Evolutionary conservation across 75 land plant genomes (phyloP), one percentile per base, ranked within the genome.

Genomic region (Larix kaempferi): DNA sequence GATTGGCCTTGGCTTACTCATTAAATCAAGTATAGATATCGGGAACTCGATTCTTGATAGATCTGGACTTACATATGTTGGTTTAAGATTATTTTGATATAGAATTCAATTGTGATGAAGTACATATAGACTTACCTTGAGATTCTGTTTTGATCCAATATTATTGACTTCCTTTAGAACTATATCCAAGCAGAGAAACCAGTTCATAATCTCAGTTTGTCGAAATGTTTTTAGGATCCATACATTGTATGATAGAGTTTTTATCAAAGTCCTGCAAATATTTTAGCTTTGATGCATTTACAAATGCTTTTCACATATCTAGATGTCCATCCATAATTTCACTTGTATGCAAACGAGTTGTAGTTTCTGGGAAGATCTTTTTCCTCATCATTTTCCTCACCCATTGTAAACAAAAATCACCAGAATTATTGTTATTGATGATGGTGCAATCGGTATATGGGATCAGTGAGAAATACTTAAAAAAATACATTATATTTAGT

Each of bases 61-160:
- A n/a, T n/a, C n/a, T n/a, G n/a, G n/a, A n/a, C n/a, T n/a, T n/a
- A n/a, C n/a, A n/a, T n/a, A n/a, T n/a, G n/a, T n/a, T n/a, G n/a
- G n/a, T n/a, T n/a, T n/a, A n/a, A n/a, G n/a, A n/a, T n/a, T n/a
- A n/a, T n/a, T n/a, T n/a, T n/a, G n/a, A n/a, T n/a, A n/a, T n/a
- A n/a, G n/a, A n/a, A n/a, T n/a, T n/a, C n/a, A n/a, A n/a, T n/a
- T n/a, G n/a, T n/a, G n/a, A n/a, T n/a, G n/a, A n/a, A n/a, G n/a
- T n/a, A n/a, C n/a, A n/a, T n/a, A n/a, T n/a, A n/a, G n/a, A n/a
- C n/a, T n/a, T n/a, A n/a, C n/a, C n/a, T n/a, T n/a, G n/a, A 35
- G 71, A 66, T 16, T 66, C 39, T 35, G 71, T 66, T 19, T 66
- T 66, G 14, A 66, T 66, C 71, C 71, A 66, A 39, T 39, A 66